phyloP scores from a whole-genome alignment of 495 filamentous ascomycete genomes.

The Penicillium waksmanii region DNA sequence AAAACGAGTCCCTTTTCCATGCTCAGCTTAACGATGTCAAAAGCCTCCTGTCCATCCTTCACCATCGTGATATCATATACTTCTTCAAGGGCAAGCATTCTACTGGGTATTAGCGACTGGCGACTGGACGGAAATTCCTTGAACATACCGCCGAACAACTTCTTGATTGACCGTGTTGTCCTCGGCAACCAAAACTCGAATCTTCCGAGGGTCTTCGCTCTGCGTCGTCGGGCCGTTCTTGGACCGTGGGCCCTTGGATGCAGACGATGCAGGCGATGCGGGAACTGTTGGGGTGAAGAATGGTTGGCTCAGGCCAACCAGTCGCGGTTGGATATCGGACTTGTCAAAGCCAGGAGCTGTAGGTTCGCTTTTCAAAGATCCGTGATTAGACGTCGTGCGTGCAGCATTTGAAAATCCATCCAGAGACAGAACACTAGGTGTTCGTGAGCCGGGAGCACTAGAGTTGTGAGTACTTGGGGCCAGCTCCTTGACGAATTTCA shows the following conservation, averaged over 20 bases:
- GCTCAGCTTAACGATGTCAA: constrained; percentile 78
- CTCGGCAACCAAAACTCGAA: constrained; percentile 88
- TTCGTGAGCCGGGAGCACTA: constrained; percentile 29
- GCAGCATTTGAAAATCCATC: constrained; percentile 37
- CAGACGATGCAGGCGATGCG: constrained; percentile 24
- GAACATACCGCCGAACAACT: constrained; percentile 66
- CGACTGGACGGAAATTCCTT: not conserved
- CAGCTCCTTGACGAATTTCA: constrained; percentile 72
- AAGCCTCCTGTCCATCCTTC: constrained; percentile 87
- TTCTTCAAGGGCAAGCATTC: constrained; percentile 70
- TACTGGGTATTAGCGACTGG: not conserved
- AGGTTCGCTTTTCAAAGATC: constrained; percentile 26
- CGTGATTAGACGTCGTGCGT: constrained; percentile 28
- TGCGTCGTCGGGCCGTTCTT: constrained; percentile 41
- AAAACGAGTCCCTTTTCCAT: constrained; percentile 75
- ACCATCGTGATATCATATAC: constrained; percentile 78
- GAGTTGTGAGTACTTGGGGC: constrained; percentile 51
- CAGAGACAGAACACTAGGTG: constrained; percentile 33
- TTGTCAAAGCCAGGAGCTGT: constrained; percentile 33
- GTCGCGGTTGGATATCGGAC: constrained; percentile 65
- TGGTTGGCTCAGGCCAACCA: constrained; percentile 82
- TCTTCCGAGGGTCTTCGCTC: constrained; percentile 52
- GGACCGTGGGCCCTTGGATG: constrained; percentile 39
- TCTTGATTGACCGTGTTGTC: constrained; percentile 96
- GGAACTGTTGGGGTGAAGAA: constrained; percentile 72